A percentile compares a stretch with the other conserved stretches of the same genome.
phyloP scores from a whole-genome alignment of 2,329 filamentous ascomycete species.

The Arachnopeziza araneosa region DNA sequence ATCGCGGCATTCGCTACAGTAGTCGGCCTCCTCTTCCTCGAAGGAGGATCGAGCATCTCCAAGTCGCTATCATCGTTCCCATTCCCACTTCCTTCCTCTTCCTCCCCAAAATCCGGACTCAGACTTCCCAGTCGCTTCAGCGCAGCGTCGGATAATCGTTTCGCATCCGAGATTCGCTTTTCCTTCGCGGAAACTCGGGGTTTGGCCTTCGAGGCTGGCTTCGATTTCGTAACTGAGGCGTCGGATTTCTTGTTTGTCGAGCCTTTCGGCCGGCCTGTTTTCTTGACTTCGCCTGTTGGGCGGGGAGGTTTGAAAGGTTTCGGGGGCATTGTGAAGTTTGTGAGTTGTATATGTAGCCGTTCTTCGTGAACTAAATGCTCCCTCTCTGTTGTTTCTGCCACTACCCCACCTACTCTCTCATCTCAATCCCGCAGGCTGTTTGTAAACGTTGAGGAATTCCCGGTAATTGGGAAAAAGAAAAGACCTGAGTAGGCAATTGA shows the following conservation, averaged over 20 bases:
- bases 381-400: background rate
- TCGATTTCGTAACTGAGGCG: background rate
- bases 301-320: slow-evolving; percentile 30
- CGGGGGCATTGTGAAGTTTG: slow-evolving; percentile 21
- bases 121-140: background rate
- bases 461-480: too few relatives aligned
- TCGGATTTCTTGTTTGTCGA: slow-evolving; percentile 1
- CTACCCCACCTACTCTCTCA: too few relatives aligned
- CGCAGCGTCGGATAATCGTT: background rate
- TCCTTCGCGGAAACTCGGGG: background rate
- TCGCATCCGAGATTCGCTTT: background rate
- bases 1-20: background rate
- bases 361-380: background rate
- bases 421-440: too few relatives aligned
- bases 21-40: background rate
- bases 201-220: background rate
- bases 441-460: too few relatives aligned
- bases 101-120: slow-evolving; percentile 1
- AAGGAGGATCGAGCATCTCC: background rate
- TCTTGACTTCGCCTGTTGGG: slow-evolving; percentile 8
- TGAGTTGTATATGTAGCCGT: background rate
- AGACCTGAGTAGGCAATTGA: background rate
- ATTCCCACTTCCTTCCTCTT: slow-evolving; percentile 1
- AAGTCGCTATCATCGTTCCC: background rate
- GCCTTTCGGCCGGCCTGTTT: slow-evolving; percentile 9